Base-by-base conservation (phyloP, 1,284 basidiomycete species). In the Bondarzewia mesenterica region DNA sequence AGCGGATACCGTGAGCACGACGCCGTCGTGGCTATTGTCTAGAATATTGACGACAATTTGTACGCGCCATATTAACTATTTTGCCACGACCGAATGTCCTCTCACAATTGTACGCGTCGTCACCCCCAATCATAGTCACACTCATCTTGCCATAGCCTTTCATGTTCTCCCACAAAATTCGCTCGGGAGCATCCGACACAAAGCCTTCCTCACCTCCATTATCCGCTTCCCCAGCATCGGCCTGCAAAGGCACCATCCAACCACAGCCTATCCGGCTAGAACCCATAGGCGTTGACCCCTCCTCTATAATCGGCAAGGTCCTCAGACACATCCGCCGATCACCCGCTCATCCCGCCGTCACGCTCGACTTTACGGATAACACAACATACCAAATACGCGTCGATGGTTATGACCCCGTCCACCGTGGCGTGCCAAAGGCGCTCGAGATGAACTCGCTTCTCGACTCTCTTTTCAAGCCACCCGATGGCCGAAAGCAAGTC, bases 401-500 rank as follows among this genome's bases (percentile, higher is more conserved):
- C 36, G 80, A 82, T 48, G 78, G 78, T 4, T 82, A 83, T 60
- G 66, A 77, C 51, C 79, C 81, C 2, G 53, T 64, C 14, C 69
- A 75, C 56, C 72, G 64, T 36, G 78, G 78, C 44, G 58, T 82
- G 35, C 77, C 79, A 12, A 81, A 80, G 60, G 65, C 66, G 43
- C 69, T 82, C 42, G 80, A 80, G 63, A 77, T 73, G 69, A 72
- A 80, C 57, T 61, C 71, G 16, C 60, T 60, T 25, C 63, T 78
- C 16, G 59, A 65, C 10, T 62, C 63, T 2, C 60, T 77, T 32
- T 62, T 77, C 44, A 62, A 68, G 35, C 64, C 71, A 8, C 51
- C 64, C 12, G 61, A 63, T 16, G 66, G 66, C 37, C 58, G 61
- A 48, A 60, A 65, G 26, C 54, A 64, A 36, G 58, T 73, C 44